Evolutionary conservation across 768 basidiomycete genomes (phyloP).

Genomic region (Pisolithus orientalis): DNA sequence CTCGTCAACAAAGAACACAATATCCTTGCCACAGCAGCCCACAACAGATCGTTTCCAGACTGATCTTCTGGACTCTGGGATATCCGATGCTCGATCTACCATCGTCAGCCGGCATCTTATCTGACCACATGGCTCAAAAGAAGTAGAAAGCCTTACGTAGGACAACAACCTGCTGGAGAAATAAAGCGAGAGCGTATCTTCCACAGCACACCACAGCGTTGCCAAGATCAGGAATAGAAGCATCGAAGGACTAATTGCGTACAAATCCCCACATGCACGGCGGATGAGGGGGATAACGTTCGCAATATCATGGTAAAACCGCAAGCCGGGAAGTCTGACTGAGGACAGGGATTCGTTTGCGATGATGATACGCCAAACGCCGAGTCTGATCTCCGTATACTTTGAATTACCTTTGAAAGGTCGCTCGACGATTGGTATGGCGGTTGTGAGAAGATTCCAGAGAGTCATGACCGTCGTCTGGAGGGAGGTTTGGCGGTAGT

Average conservation of each 20-base stretch:
- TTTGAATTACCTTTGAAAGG: not conserved
- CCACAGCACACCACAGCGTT: slow-evolving; percentile 15
- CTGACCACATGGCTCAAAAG: not conserved
- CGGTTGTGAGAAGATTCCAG: no score
- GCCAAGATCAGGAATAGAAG: slow-evolving; percentile 7
- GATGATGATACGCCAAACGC: slow-evolving; percentile 21
- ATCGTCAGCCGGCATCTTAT: not conserved
- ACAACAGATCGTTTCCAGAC: slow-evolving; percentile 4
- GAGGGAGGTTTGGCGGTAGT: no score
- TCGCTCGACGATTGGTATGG: no score
- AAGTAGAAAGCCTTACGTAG: slow-evolving; percentile 8
- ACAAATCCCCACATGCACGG: slow-evolving; percentile 16
- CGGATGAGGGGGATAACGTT: slow-evolving; percentile 4
- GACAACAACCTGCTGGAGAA: slow-evolving; percentile 17
- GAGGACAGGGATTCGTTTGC: slow-evolving; percentile 3
- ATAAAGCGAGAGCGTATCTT: slow-evolving; percentile 14
- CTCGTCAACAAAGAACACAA: slow-evolving; percentile 12
- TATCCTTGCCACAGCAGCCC: slow-evolving; percentile 8
- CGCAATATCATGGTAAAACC: slow-evolving; percentile 3
- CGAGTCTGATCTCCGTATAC: slow-evolving; percentile 11
- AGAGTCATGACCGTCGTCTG: no score
- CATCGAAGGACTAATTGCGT: slow-evolving; percentile 15
- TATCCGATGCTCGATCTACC: slow-evolving; percentile 18
- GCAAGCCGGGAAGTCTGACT: slow-evolving; percentile 3
- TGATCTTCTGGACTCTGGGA: not conserved